Evolutionary conservation across 352 stramenopile species (phyloP).

Genomic region (Blastocystis sp.): DNA sequence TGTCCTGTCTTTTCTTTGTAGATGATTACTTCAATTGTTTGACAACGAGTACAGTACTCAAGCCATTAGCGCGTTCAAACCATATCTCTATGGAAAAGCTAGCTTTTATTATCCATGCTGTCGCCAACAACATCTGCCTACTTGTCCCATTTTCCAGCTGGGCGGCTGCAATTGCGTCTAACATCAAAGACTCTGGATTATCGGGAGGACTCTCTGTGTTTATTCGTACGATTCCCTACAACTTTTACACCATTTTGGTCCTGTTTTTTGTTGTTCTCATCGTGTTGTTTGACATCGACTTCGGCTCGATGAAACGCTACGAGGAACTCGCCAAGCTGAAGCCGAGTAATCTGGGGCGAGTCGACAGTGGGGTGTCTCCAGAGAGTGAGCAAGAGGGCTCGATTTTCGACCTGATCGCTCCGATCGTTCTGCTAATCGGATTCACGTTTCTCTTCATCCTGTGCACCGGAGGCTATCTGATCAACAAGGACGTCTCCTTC

Average conservation of each 20-base stretch:
- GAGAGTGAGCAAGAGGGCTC: conserved; percentile 23
- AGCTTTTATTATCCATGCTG: conserved; percentile 50
- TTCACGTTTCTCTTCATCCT: conserved; percentile 59
- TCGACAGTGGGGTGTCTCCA: background rate
- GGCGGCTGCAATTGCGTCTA: conserved; percentile 48
- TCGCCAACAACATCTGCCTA: conserved; percentile 49
- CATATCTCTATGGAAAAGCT: conserved; percentile 49
- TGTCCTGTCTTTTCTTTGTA: conserved; percentile 48
- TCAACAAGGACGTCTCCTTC: background rate
- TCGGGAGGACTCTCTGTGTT: conserved; percentile 26
- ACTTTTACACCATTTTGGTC: conserved; percentile 42
- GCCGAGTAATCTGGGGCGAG: background rate
- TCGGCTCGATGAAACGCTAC: conserved; percentile 30
- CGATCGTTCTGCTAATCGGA: conserved; percentile 43
- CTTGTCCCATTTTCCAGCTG: conserved; percentile 55
- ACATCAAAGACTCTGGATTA: conserved; percentile 33
- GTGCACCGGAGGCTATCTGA: conserved; percentile 47
- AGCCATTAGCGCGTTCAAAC: conserved; percentile 10
- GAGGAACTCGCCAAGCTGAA: conserved; percentile 7
- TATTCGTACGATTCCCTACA: conserved; percentile 40
- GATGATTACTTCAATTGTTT: conserved; percentile 61
- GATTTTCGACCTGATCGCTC: conserved; percentile 41
- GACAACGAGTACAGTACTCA: conserved; percentile 44
- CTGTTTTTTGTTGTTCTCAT: conserved; percentile 34
- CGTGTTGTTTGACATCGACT: conserved; percentile 38